Conservation (phyloP, 805 yeast species). For the Ascoidea asiatica region DNA sequence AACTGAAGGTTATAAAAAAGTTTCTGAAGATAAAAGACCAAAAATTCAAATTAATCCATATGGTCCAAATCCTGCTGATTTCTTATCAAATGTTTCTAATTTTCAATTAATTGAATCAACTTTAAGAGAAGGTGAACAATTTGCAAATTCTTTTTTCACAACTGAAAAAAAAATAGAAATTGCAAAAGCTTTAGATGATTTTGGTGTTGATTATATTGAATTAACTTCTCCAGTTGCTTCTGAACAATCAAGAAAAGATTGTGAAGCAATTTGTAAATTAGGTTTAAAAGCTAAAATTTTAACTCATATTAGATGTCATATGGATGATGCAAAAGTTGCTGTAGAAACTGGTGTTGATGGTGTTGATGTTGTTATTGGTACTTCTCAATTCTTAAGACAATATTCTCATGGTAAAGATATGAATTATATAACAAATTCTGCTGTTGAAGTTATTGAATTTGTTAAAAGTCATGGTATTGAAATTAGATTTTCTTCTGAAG, state of each 20-base stretch:
- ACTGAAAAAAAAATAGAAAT: conserved; percentile 94
- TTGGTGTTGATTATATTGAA: conserved; percentile 97
- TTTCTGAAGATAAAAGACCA: conserved; percentile 28
- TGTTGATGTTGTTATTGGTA: conserved; percentile 96
- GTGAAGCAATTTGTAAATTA: conserved; percentile 96
- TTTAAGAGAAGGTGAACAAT: conserved; percentile 96
- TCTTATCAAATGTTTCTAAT: conserved; percentile 71
- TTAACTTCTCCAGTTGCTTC: conserved; percentile 96
- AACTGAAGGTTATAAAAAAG: conserved; percentile 26
- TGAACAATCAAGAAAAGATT: conserved; percentile 83
- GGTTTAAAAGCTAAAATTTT: conserved; percentile 92
- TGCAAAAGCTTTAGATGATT: conserved; percentile 93
- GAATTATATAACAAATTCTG: conserved; percentile 93
- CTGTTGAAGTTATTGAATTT: conserved; percentile 92
- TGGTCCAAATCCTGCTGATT: conserved; percentile 93
- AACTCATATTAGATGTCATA: conserved; percentile 95
- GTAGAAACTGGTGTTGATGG: conserved; percentile 99
- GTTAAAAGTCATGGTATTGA: conserved; percentile 95
- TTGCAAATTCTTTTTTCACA: conserved; percentile 91
- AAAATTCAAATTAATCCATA: conserved; percentile 53
- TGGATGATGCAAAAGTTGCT: conserved; percentile 97
- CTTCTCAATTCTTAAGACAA: conserved; percentile 88
- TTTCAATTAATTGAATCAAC: conserved; percentile 94
- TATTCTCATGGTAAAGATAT: conserved; percentile 97
- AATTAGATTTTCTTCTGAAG: conserved; percentile 94